These are phyloP conservation scores for Schizosaccharomyces osmophilus DNA, from an alignment of 805 yeast genomes.

Conservation along the genomic window DNA sequence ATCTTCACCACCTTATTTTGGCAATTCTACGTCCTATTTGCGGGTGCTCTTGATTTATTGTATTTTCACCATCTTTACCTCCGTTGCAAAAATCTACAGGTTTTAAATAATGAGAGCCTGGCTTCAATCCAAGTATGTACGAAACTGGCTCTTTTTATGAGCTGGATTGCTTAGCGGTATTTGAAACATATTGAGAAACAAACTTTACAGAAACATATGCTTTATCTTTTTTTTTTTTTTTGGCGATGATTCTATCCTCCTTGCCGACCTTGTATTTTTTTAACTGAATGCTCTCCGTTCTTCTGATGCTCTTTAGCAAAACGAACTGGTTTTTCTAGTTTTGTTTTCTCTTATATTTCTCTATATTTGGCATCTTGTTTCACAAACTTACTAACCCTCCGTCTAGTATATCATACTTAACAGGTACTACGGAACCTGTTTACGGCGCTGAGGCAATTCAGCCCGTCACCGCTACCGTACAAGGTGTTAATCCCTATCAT, in stretches of 20 bases:
- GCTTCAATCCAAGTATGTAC: slow-evolving; percentile 2
- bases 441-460: slow-evolving; percentile 83
- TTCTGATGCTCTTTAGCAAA: too few relatives aligned
- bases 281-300: too few relatives aligned
- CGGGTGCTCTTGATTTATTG: not conserved
- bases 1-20: not conserved
- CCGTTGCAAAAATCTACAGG: not conserved
- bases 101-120: slow-evolving; percentile 1
- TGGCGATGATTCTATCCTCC: too few relatives aligned
- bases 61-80: not conserved
- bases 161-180: too few relatives aligned
- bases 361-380: not conserved
- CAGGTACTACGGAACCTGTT: slow-evolving; percentile 93
- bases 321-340: not conserved
- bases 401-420: slow-evolving; percentile 58
- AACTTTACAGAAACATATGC: too few relatives aligned
- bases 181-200: too few relatives aligned
- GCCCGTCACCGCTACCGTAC: slow-evolving; percentile 43
- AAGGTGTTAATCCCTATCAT: slow-evolving; percentile 28
- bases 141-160: not conserved
- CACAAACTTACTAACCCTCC: not conserved
- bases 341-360: not conserved
- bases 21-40: not conserved
- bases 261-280: too few relatives aligned
- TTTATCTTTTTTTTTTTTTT: too few relatives aligned